Conservation (phyloP, 2,329 filamentous ascomycete genomes). For the Diaporthe nobilis region DNA sequence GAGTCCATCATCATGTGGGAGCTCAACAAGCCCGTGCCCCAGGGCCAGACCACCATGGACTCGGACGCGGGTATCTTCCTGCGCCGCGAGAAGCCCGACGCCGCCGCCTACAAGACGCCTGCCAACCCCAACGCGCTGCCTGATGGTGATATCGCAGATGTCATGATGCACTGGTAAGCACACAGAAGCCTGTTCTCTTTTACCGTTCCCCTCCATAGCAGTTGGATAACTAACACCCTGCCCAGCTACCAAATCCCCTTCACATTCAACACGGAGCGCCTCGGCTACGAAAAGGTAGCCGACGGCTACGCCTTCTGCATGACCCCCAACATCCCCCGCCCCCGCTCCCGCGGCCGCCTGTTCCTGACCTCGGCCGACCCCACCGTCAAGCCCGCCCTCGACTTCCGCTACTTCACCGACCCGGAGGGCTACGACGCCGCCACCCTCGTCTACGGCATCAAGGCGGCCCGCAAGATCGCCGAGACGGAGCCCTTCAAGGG, state of each 20-base stretch:
- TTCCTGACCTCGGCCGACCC: slow-evolving; percentile 85
- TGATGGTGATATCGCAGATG: slow-evolving; percentile 83
- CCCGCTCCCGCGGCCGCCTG: slow-evolving; percentile 81
- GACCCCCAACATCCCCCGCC: slow-evolving; percentile 91
- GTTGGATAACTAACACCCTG: background rate
- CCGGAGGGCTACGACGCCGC: slow-evolving; percentile 87
- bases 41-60: slow-evolving; percentile 90
- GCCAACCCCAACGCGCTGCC: slow-evolving; percentile 64
- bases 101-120: slow-evolving; percentile 66
- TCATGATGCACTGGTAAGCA: slow-evolving; percentile 80
- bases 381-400: slow-evolving; percentile 82
- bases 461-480: slow-evolving; percentile 82
- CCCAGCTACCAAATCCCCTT: slow-evolving; percentile 92
- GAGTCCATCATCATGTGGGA: slow-evolving; percentile 79
- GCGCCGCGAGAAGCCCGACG: slow-evolving; percentile 80
- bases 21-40: slow-evolving; percentile 81
- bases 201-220: no score
- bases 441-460: slow-evolving; percentile 83
- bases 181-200: no score
- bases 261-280: slow-evolving; percentile 84
- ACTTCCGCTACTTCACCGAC: slow-evolving; percentile 93
- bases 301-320: slow-evolving; percentile 92
- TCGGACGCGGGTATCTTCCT: slow-evolving; percentile 92
- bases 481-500: slow-evolving; percentile 82
- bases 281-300: slow-evolving; percentile 75